Evolutionary conservation across 2,329 filamentous ascomycete species (phyloP).

Genomic region (Myriosclerotinia duriaeana): DNA sequence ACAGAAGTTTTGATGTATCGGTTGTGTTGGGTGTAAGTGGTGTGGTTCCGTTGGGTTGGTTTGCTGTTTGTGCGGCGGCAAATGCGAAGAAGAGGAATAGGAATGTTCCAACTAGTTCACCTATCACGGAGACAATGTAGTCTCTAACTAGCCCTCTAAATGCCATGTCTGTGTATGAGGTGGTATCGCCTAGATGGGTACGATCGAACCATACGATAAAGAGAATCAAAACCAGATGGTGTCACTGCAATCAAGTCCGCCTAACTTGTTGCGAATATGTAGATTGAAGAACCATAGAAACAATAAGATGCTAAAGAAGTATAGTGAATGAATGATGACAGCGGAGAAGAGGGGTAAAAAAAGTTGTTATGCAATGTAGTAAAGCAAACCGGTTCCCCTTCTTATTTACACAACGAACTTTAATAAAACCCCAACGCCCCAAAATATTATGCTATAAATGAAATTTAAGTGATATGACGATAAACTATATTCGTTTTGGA

Average conservation of each 20-base stretch:
- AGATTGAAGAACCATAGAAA: not conserved
- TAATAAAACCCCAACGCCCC: not conserved
- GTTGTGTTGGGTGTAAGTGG: slow-evolving; percentile 22
- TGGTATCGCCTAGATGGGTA: not conserved
- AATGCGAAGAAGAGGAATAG: slow-evolving; percentile 38
- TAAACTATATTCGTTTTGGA: not conserved
- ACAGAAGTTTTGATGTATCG: slow-evolving; percentile 43
- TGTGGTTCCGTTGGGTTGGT: slow-evolving; percentile 21
- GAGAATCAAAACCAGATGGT: not conserved
- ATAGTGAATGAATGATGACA: not conserved
- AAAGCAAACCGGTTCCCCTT: not conserved
- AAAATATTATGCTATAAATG: not conserved
- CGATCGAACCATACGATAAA: not conserved
- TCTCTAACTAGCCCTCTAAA: slow-evolving; percentile 30
- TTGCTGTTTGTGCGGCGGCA: slow-evolving; percentile 31
- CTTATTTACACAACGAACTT: not conserved
- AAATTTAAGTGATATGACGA: not conserved
- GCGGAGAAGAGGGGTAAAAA: slow-evolving; percentile 2
- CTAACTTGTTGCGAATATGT: not conserved
- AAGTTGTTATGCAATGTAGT: not conserved
- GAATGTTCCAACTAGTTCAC: slow-evolving; percentile 53
- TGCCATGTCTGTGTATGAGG: not conserved
- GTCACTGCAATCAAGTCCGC: not conserved
- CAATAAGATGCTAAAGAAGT: not conserved
- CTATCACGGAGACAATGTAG: slow-evolving; percentile 47